phyloP scores from a whole-genome alignment of 225 moss, liverwort and hornwort species.

The Polytrichum formosum region DNA sequence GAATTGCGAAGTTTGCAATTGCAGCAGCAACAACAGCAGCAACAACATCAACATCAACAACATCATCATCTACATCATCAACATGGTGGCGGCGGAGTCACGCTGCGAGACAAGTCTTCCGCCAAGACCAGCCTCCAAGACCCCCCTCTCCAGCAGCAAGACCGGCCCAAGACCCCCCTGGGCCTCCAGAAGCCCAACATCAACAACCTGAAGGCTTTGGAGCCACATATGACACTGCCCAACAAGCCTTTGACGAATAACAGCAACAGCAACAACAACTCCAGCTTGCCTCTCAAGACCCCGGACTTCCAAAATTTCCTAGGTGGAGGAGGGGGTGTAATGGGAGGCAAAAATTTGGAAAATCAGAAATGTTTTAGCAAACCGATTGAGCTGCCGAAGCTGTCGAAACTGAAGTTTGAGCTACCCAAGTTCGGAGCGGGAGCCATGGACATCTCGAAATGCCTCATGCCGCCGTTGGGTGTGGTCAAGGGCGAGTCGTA shows the following conservation, averaged over 20 bases:
- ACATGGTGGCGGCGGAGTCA: conserved; percentile 22
- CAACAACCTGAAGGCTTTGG: conserved; percentile 20
- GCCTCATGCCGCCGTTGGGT: background rate
- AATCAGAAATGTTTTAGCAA: conserved; percentile 32
- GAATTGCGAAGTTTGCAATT: conserved; percentile 37
- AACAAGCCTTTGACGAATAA: background rate
- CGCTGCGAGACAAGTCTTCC: conserved; percentile 33
- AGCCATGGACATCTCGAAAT: background rate
- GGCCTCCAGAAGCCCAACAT: conserved; percentile 15
- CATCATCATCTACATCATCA: conserved; percentile 28
- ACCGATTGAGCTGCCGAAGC: conserved; percentile 30
- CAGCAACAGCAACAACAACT: background rate
- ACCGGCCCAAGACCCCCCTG: conserved; percentile 17
- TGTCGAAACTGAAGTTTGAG: conserved; percentile 5
- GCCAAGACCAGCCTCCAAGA: background rate
- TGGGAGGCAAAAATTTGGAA: conserved; percentile 7
- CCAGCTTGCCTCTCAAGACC: background rate
- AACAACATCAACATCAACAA: background rate
- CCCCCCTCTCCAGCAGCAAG: conserved; percentile 9
- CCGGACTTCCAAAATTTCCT: no score
- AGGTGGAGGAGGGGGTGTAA: no score
- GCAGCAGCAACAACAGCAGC: background rate
- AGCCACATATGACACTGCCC: conserved; percentile 4
- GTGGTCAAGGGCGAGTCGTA: no score
- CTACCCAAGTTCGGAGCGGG: conserved; percentile 17